Evolutionary conservation across 306 rosid species (phyloP).

Genomic region (Fragaria iinumae): DNA sequence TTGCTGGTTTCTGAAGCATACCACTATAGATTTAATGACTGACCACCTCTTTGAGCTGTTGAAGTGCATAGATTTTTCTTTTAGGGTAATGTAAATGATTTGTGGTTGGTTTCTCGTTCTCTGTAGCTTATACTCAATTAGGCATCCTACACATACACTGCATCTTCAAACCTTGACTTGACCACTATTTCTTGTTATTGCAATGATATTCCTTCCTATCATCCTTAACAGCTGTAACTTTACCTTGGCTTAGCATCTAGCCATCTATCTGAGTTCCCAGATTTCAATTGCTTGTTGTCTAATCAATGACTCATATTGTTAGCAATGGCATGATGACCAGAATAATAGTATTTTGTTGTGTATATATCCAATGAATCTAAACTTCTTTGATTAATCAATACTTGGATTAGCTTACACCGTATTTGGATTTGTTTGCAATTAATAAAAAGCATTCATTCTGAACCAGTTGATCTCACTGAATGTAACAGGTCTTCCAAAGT

Average conservation of each 20-base stretch:
- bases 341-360: neutral
- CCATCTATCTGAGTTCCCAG: conserved; percentile 17
- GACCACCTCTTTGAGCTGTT: neutral
- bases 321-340: neutral
- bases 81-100: neutral
- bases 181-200: neutral
- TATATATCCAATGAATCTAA: conserved; percentile 5
- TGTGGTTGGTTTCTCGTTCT: neutral
- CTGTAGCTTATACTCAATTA: neutral
- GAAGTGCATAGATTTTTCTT: neutral
- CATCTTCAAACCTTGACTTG: conserved; percentile 12
- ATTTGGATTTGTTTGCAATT: neutral
- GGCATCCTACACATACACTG: conserved; percentile 14
- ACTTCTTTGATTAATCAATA: neutral
- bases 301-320: neutral
- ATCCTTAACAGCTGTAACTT: conserved; percentile 18
- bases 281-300: conserved; percentile 15
- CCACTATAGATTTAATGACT: neutral
- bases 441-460: neutral
- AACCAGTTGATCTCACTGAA: conserved; percentile 21
- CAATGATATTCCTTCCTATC: neutral
- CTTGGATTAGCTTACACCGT: neutral
- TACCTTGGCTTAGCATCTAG: conserved; percentile 8
- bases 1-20: neutral
- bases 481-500: conserved; percentile 60